Percentiles rank a stretch among this genome's conserved stretches.
Evolutionary conservation across 176 grass and related monocot genomes (phyloP).

Genomic region (Elymus sibiricus): DNA sequence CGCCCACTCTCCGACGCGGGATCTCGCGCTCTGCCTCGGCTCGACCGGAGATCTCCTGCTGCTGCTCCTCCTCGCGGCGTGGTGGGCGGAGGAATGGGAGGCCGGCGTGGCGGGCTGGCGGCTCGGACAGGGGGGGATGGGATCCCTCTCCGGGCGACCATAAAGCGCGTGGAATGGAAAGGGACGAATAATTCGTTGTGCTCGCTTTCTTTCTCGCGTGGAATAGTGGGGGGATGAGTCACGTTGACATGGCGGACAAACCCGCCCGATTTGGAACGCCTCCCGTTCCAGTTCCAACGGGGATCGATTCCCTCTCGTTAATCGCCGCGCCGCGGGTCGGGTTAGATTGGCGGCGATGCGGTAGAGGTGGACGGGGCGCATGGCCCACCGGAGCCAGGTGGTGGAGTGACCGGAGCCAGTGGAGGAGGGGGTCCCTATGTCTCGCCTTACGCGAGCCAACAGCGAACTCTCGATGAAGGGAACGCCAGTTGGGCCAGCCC

Average conservation of each 20-base stretch:
- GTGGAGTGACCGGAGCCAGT: too few species aligned
- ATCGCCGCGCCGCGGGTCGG: too few species aligned
- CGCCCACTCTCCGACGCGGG: neutral
- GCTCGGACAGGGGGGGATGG: neutral
- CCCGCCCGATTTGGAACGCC: neutral
- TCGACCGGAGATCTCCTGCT: neutral
- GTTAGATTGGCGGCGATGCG: too few species aligned
- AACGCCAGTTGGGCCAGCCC: too few species aligned
- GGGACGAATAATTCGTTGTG: constrained; percentile 12
- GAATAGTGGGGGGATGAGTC: constrained; percentile 45
- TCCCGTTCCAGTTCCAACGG: too few species aligned
- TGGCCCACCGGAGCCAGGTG: too few species aligned
- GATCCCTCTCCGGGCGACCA: constrained; percentile 24
- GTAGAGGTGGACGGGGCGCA: too few species aligned
- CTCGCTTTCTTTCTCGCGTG: constrained; percentile 12
- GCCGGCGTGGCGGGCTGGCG: neutral
- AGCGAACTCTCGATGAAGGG: too few species aligned
- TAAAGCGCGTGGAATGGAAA: constrained; percentile 43
- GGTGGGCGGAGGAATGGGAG: neutral
- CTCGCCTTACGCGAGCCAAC: too few species aligned
- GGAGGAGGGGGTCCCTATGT: too few species aligned
- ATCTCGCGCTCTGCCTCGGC: neutral
- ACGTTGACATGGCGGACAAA: constrained; percentile 27
- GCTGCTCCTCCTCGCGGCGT: neutral
- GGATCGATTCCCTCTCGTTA: too few species aligned